These are phyloP conservation scores for Boletus rubropictus DNA, from an alignment of 768 basidiomycete genomes.

Conservation along the genomic window DNA sequence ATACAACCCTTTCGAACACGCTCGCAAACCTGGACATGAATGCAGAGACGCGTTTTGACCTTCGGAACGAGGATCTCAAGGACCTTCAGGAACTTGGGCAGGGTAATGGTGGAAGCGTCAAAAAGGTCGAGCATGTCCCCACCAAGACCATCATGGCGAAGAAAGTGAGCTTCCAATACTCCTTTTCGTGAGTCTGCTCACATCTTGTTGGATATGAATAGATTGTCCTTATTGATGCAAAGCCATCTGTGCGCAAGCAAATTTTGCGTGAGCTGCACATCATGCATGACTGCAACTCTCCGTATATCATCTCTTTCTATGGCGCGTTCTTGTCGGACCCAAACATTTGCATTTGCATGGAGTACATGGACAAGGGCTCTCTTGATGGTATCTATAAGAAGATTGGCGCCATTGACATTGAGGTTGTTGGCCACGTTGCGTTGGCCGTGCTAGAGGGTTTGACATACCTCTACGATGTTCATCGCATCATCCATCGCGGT, in stretches of 20 bases:
- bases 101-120: conserved; percentile 97
- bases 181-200: not conserved
- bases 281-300: conserved; percentile 95
- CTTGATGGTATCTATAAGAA: conserved; percentile 95
- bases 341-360: conserved; percentile 99
- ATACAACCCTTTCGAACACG: conserved; percentile 74
- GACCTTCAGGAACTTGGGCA: conserved; percentile 88
- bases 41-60: conserved; percentile 77
- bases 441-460: conserved; percentile 90
- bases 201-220: conserved; percentile 26
- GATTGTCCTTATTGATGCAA: conserved; percentile 96
- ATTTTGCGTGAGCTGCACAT: conserved; percentile 97
- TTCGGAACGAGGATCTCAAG: conserved; percentile 85
- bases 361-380: conserved; percentile 90
- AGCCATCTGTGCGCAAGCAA: conserved; percentile 94
- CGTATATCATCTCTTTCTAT: conserved; percentile 94
- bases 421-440: conserved; percentile 91
- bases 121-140: conserved; percentile 89
- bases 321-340: conserved; percentile 96
- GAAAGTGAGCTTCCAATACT: conserved; percentile 58
- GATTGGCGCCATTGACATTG: conserved; percentile 89
- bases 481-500: conserved; percentile 99
- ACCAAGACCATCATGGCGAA: conserved; percentile 95
- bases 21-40: conserved; percentile 84
- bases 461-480: conserved; percentile 95